Evolutionary conservation across 108 stramenopile genomes (phyloP).

Genomic region (Nitzschia palea): DNA sequence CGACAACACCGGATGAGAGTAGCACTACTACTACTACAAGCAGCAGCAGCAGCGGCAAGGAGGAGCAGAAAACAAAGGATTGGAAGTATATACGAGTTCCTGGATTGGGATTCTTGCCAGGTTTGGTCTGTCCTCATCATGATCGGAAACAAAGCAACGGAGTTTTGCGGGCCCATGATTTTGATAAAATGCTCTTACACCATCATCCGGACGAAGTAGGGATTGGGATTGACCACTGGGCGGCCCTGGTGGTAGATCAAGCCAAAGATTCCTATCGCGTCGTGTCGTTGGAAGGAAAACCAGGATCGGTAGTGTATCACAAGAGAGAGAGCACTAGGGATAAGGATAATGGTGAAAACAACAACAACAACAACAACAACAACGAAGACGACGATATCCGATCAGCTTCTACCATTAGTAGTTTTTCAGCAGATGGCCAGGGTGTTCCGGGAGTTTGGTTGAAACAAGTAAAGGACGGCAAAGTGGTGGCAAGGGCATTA

Average conservation of each 20-base stretch:
- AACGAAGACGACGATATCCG: neutral
- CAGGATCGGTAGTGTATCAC: constrained; percentile 11
- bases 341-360: neutral
- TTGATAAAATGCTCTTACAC: constrained; percentile 63
- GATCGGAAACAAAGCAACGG: constrained; percentile 80
- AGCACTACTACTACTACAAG: neutral
- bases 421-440: neutral
- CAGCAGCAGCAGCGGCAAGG: neutral
- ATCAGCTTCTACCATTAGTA: no score
- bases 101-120: constrained; percentile 65
- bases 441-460: constrained; percentile 31
- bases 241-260: constrained; percentile 76
- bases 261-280: constrained; percentile 36
- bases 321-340: neutral
- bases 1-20: neutral
- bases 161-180: constrained; percentile 61
- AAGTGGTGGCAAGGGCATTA: neutral
- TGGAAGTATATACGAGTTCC: constrained; percentile 64
- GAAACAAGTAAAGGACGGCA: constrained; percentile 12
- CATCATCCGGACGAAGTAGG: constrained; percentile 38
- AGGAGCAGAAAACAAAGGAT: constrained; percentile 27
- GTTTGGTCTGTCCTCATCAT: constrained; percentile 69
- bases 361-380: neutral
- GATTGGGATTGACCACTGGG: constrained; percentile 82
- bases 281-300: constrained; percentile 12